phyloP scores from a whole-genome alignment of 1,139 yeast genomes.

The Saccharomycopsis hybrid region DNA sequence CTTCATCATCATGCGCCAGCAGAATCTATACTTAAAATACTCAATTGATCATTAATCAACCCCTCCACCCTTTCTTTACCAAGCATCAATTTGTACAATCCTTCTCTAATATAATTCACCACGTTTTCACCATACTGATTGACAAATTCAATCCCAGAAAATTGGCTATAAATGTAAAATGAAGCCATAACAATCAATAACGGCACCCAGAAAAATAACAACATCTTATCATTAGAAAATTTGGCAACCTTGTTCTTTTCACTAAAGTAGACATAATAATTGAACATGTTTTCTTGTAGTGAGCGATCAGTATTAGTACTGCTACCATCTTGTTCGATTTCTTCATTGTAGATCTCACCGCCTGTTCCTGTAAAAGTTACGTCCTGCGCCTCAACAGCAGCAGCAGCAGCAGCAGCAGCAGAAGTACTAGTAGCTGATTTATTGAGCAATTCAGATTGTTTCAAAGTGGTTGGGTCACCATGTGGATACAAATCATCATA shows the following conservation, averaged over 20 bases:
- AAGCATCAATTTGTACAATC: constrained; percentile 13
- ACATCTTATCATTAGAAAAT: constrained; percentile 76
- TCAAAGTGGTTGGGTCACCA: background rate
- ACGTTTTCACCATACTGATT: constrained; percentile 10
- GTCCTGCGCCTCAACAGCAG: constrained; percentile 20
- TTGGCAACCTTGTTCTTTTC: constrained; percentile 46
- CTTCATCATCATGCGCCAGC: constrained; percentile 1
- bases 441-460: background rate
- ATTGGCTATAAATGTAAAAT: constrained; percentile 33
- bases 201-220: constrained; percentile 86
- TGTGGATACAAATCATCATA: constrained; percentile 79
- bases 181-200: constrained; percentile 48
- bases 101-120: constrained; percentile 15
- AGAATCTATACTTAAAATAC: background rate
- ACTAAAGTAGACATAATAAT: constrained; percentile 34
- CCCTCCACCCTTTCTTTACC: constrained; percentile 19
- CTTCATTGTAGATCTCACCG: constrained; percentile 16
- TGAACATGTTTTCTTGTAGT: constrained; percentile 40
- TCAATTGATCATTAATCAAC: constrained; percentile 13
- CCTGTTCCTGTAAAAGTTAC: constrained; percentile 15
- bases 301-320: constrained; percentile 36
- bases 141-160: constrained; percentile 14
- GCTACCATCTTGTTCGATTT: constrained; percentile 25
- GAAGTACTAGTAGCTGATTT: no score
- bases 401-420: background rate